Base-by-base conservation (phyloP, 768 basidiomycete genomes). In the Hebeloma cylindrosporum region DNA sequence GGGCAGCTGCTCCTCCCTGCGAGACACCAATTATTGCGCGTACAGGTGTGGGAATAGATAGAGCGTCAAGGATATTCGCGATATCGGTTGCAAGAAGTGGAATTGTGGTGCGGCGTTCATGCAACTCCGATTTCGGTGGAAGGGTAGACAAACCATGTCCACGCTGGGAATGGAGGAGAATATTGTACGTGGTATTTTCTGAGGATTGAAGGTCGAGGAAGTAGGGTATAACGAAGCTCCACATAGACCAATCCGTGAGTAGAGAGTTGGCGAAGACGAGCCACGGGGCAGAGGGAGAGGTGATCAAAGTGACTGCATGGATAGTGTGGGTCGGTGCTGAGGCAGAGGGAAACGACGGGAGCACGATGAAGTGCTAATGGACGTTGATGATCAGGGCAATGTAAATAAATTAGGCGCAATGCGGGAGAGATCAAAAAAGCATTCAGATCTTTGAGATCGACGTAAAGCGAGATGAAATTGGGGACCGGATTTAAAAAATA, bases 21-120 rank as follows among this genome's bases (percentile, higher is more conserved):
- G 75, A 77, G 5, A 78, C 78, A 11, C 77, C 78, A 20, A 80
- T 71, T 16, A 79, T 58, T 13, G 70, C 57, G 34, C 75, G 70
- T 17, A 74, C 66, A 2, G 71, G 69, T 5, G 56, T 65, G 0
- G 65, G 54, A 16, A 76, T 69, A 2, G 52, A 43, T 5, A 73
- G 60, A 4, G 50, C 53, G 3, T 61, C 40, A 29, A 78, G 63
- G 17, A 77, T 57, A 28, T 61, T 48, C 0, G 62, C 61, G 9
- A 78, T 71, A 52, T 78, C 76, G 23, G 66, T 62, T 6, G 77
- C 74, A 14, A 77, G 68, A 25, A 68, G 61, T 0, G 68, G 65
- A 33, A 78, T 78, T 0, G 73, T 74, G 16, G 69, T 60, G 28
- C 50, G 36, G 6, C 60, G 51, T 25, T 50, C 39, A 4, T 54